phyloP scores from a whole-genome alignment of 306 rosid genomes.

The Dalbergia oliveri region DNA sequence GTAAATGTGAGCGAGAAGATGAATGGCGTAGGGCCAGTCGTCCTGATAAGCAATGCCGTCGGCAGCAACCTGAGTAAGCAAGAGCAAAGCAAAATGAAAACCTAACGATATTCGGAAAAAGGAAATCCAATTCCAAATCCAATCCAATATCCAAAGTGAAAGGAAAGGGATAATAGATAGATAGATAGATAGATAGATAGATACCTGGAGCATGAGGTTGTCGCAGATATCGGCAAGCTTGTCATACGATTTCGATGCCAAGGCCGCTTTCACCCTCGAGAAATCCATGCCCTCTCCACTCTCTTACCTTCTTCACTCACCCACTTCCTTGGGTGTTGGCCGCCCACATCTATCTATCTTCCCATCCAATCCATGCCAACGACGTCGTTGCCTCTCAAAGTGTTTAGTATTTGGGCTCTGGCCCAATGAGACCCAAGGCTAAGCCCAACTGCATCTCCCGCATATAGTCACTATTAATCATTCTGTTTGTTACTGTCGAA shows the following conservation, averaged over 20 bases:
- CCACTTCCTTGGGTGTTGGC: no score
- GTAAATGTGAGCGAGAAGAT: constrained; percentile 75
- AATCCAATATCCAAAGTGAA: not conserved
- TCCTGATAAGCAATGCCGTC: constrained; percentile 78
- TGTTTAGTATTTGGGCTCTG: no score
- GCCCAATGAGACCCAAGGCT: no score
- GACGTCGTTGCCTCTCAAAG: not conserved
- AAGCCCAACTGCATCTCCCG: no score
- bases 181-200: not conserved
- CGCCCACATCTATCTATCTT: not conserved
- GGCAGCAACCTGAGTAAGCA: constrained; percentile 66
- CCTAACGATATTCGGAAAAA: not conserved
- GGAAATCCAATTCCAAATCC: no score
- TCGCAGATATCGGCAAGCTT: constrained; percentile 76
- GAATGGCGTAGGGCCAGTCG: constrained; percentile 86
- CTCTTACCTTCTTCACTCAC: not conserved
- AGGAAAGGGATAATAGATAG: not conserved
- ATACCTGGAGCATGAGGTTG: constrained; percentile 73
- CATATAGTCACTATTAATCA: no score
- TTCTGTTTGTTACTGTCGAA: no score
- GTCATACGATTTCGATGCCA: constrained; percentile 69
- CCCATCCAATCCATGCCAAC: not conserved
- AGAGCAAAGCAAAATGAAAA: not conserved
- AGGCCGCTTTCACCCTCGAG: constrained; percentile 53
- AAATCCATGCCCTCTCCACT: constrained; percentile 63